A percentile compares a stretch with the other conserved stretches of the same genome.
phyloP scores from a whole-genome alignment of 129 eudicot species.

The Gnaphalium uliginosum region DNA sequence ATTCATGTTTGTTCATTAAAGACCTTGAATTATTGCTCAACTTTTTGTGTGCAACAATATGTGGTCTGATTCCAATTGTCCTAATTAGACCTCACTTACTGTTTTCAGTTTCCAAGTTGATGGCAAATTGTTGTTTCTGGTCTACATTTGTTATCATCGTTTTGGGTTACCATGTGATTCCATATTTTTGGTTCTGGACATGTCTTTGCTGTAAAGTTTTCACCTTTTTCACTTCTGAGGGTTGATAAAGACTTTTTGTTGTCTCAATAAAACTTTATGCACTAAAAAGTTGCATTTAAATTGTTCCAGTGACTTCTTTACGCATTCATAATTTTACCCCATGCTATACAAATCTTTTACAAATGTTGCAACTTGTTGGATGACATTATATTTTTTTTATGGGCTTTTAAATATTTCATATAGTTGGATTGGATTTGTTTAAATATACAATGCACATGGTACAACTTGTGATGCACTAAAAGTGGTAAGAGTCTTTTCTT shows the following conservation, averaged over 20 bases:
- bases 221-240: constrained; percentile 25
- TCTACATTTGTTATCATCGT: constrained; percentile 19
- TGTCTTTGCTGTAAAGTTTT: constrained; percentile 39
- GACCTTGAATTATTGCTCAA: constrained; percentile 22
- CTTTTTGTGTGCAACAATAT: constrained; percentile 12
- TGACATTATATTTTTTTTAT: background rate
- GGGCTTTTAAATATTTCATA: background rate
- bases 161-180: constrained; percentile 38
- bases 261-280: constrained; percentile 27
- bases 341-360: background rate
- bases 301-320: too few species aligned
- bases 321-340: background rate
- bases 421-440: constrained; percentile 9
- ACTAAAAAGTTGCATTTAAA: background rate
- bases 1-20: constrained; percentile 9
- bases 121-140: constrained; percentile 27
- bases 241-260: constrained; percentile 22
- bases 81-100: constrained; percentile 21
- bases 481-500: constrained; percentile 23
- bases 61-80: constrained; percentile 20
- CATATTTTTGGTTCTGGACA: constrained; percentile 17
- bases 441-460: constrained; percentile 19
- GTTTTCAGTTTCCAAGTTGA: constrained; percentile 28
- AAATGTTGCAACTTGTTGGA: background rate
- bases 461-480: constrained; percentile 30